A percentile compares a stretch with the other conserved stretches of the same genome.
These are phyloP conservation scores for Pythium scleroteichum DNA, from an alignment of 352 stramenopile genomes.

Conservation along the genomic window DNA sequence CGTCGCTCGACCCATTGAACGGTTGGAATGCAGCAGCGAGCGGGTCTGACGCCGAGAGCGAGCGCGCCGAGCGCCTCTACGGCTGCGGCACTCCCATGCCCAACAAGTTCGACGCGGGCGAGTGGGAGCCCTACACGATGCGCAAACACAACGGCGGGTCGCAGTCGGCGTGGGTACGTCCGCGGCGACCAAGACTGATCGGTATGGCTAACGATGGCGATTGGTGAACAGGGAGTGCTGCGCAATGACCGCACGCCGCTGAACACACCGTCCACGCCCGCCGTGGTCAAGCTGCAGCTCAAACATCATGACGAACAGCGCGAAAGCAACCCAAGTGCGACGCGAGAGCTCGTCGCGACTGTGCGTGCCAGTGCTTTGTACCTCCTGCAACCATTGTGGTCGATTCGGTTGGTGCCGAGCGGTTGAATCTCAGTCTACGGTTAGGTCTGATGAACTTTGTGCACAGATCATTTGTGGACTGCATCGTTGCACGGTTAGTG, in stretches of 20 bases:
- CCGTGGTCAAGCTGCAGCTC: constrained; percentile 82
- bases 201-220: background rate
- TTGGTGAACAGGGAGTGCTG: constrained; percentile 41
- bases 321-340: constrained; percentile 13
- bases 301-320: constrained; percentile 62
- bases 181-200: background rate
- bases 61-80: constrained; percentile 23
- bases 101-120: constrained; percentile 36
- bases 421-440: background rate
- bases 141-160: constrained; percentile 50
- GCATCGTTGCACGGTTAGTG: constrained; percentile 15
- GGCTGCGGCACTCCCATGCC: constrained; percentile 30
- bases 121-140: constrained; percentile 60
- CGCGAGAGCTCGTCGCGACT: constrained; percentile 31
- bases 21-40: constrained; percentile 11
- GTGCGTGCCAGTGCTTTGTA: constrained; percentile 28
- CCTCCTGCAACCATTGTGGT: constrained; percentile 55
- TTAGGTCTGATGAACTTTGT: background rate
- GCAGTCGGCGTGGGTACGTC: constrained; percentile 45
- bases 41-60: constrained; percentile 25
- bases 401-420: constrained; percentile 16
- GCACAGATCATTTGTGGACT: constrained; percentile 17
- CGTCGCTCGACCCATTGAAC: background rate
- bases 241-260: constrained; percentile 77
- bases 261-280: constrained; percentile 84